These are phyloP conservation scores for Cordyceps pruinosa DNA, from an alignment of 2,329 filamentous ascomycete species.

Conservation along the genomic window DNA sequence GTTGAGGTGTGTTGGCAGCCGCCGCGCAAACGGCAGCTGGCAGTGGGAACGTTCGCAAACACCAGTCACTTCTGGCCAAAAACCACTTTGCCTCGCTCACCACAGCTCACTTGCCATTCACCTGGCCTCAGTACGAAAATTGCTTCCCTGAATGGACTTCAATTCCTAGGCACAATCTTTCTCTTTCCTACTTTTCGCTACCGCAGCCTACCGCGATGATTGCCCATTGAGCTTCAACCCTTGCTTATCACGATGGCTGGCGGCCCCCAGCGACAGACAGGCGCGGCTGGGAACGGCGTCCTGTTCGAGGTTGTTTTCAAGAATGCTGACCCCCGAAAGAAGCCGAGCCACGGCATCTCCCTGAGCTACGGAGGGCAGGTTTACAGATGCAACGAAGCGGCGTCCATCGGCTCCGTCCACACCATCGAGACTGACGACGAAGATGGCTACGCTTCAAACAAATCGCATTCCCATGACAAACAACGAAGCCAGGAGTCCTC, in stretches of 20 bases:
- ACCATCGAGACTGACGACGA: constrained; percentile 12
- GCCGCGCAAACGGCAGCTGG: constrained; percentile 1
- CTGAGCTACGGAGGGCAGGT: constrained; percentile 1
- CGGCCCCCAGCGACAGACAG: not conserved
- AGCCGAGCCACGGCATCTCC: not conserved
- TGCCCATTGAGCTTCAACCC: not conserved
- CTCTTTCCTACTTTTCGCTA: not conserved
- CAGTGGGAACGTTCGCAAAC: not conserved
- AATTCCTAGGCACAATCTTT: not conserved
- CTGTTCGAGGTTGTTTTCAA: constrained; percentile 6
- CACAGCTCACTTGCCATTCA: constrained; percentile 4
- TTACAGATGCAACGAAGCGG: not conserved
- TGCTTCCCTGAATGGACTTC: not conserved
- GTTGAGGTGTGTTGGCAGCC: not conserved
- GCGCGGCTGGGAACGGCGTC: not conserved
- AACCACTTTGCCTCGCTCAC: not conserved
- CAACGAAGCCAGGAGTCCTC: not conserved
- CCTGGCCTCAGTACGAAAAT: not conserved
- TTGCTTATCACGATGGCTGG: constrained; percentile 9
- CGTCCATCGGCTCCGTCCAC: constrained; percentile 1
- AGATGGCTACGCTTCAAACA: not conserved
- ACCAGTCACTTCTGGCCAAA: not conserved
- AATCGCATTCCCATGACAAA: not conserved
- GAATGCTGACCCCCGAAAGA: not conserved
- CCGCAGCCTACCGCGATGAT: not conserved